phyloP scores from a whole-genome alignment of 2,329 filamentous ascomycete genomes.

The Monosporascus sp. region DNA sequence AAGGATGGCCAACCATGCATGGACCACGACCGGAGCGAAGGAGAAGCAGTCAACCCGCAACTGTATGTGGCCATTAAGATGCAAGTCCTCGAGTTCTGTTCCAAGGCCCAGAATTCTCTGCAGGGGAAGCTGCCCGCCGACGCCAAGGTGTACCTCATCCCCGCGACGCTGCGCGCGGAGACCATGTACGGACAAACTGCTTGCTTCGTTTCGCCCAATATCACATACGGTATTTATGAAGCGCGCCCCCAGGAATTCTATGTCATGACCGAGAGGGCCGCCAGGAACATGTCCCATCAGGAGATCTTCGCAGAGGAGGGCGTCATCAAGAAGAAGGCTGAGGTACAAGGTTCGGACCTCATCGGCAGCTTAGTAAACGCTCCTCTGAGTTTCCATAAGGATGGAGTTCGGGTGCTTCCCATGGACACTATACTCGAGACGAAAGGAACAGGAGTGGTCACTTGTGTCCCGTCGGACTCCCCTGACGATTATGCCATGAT shows the following conservation, averaged over 20 bases:
- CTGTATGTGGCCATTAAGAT: conserved; percentile 93
- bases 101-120: conserved; percentile 65
- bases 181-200: conserved; percentile 99
- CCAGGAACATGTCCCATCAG: conserved; percentile 96
- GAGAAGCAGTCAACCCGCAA: conserved; percentile 78
- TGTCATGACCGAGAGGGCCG: conserved; percentile 77
- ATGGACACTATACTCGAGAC: conserved; percentile 91
- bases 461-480: conserved; percentile 90
- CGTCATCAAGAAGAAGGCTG: conserved; percentile 67
- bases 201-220: conserved; percentile 89
- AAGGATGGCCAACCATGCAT: conserved; percentile 86
- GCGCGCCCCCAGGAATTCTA: conserved; percentile 65
- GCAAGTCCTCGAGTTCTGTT: conserved; percentile 84
- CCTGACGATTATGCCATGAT: conserved; percentile 93
- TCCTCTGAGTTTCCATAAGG: conserved; percentile 78
- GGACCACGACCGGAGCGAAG: conserved; percentile 78
- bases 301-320: conserved; percentile 76
- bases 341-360: conserved; percentile 72
- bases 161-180: conserved; percentile 88
- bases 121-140: conserved; percentile 73
- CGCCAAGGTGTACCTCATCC: conserved; percentile 81
- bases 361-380: conserved; percentile 87
- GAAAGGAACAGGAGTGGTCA: conserved; percentile 96
- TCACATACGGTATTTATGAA: conserved; percentile 78
- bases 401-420: conserved; percentile 82